Evolutionary conservation across 73 alveolate species (phyloP), one percentile per base, ranked within the genome.

Genomic region (Paramecium octaurelia): DNA sequence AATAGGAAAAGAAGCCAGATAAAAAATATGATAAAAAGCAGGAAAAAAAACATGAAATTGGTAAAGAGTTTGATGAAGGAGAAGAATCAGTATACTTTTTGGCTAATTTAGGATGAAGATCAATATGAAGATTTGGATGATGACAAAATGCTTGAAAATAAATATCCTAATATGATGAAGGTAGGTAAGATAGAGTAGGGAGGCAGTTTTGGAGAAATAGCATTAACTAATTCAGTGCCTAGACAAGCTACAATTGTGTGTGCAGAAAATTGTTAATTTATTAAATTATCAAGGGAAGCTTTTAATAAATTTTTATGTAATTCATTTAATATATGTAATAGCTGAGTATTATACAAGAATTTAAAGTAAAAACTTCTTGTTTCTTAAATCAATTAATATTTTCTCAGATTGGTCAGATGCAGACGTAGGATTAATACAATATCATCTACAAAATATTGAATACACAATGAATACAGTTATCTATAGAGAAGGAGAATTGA

Each of bases 161-260:
- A 80, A 80, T 80, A 80, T 7, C 76, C 75, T 16, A 23, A 48
- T 44, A 43, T 80, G 73, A 80, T 80, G 91, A 80, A 46, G 14
- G 91, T 80, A 44, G 91, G 91, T 42, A 31, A 80, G 10, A 48
- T 80, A 44, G 91, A 80, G 44, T 31, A 27, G 16, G 91, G 57
- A 43, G 91, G 91, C 5, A 80, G 91, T 44, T 80, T 80, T 80
- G 91, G 91, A 80, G 91, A 80, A 35, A 80, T 80, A 43, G 91
- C 91, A 2, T 46, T 80, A 16, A 80, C 91, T 11, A 80, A 80
- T 46, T 40, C 31, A 0, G 12, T 80, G 21, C 91, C 91, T 44
- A 21, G 91, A 43, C 46, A 80, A 23, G 91, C 91, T 24, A 80
- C 91, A 18, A 80, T 80, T 44, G 91, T 80, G 2, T 80, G 91